These are phyloP conservation scores for Beauveria medogensis DNA, from an alignment of 2,329 filamentous ascomycete species.

Conservation along the genomic window DNA sequence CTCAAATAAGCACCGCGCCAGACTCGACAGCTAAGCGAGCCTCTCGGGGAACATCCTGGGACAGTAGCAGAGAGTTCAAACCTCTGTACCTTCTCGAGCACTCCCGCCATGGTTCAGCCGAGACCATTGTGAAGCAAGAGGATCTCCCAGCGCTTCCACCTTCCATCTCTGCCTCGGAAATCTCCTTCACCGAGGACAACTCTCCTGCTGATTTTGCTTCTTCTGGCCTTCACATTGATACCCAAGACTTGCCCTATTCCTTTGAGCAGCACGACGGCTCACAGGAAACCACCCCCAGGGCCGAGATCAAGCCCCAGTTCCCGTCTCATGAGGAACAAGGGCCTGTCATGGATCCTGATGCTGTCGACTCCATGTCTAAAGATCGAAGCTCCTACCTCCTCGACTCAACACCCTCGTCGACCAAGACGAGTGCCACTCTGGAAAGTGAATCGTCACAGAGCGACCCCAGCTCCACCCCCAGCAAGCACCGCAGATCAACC, in stretches of 20 bases:
- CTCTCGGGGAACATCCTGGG: conserved; percentile 52
- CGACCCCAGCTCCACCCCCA: conserved; percentile 19
- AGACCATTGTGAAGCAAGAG: conserved; percentile 22
- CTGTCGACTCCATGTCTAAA: conserved; percentile 33
- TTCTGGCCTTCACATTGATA: conserved; percentile 33
- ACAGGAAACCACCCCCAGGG: conserved; percentile 61
- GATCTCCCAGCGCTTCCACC: conserved; percentile 43
- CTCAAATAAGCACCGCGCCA: conserved; percentile 21
- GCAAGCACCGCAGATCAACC: conserved; percentile 14
- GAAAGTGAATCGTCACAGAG: conserved; percentile 17
- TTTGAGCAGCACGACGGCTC: conserved; percentile 48
- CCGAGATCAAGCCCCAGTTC: conserved; percentile 31
- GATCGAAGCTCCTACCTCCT: conserved; percentile 35
- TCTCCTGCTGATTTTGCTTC: conserved; percentile 17
- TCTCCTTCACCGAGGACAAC: conserved; percentile 21
- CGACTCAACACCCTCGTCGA: conserved; percentile 29
- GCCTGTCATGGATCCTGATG: conserved; percentile 28
- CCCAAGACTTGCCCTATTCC: conserved; percentile 22
- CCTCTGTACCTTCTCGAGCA: conserved; percentile 76
- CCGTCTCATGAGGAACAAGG: conserved; percentile 15
- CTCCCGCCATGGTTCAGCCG: conserved; percentile 31
- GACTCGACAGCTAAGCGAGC: conserved; percentile 31
- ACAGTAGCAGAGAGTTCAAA: conserved; percentile 61
- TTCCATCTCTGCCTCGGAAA: conserved; percentile 25
- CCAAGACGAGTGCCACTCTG: conserved; percentile 21